Percentiles rank a stretch among this genome's conserved stretches.
Conservation (phyloP, 1,139 yeast genomes). For the Blastobotrys persicus region DNA sequence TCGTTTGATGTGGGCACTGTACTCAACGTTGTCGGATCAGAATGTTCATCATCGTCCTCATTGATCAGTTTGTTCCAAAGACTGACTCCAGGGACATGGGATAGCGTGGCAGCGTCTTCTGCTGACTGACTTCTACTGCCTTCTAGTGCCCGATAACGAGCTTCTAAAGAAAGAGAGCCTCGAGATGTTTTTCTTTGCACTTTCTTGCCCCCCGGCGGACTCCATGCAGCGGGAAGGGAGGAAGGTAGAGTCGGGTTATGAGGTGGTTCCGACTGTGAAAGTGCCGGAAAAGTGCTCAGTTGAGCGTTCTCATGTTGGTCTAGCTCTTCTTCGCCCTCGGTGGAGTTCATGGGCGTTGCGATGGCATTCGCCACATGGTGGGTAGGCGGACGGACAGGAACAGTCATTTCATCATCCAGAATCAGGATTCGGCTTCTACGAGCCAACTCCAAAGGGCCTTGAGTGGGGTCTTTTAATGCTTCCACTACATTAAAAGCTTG, state of each 20-base stretch:
- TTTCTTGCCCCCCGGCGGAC: not conserved
- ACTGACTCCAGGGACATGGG: slow-evolving; percentile 16
- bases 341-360: slow-evolving; percentile 23
- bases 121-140: slow-evolving; percentile 9
- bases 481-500: slow-evolving; percentile 78
- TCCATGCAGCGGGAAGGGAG: not conserved
- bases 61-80: slow-evolving; percentile 18
- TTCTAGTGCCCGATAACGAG: slow-evolving; percentile 8
- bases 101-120: not conserved
- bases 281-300: slow-evolving; percentile 15
- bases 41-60: slow-evolving; percentile 11
- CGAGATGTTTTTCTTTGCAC: not conserved
- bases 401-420: slow-evolving; percentile 60
- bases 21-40: slow-evolving; percentile 9
- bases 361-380: slow-evolving; percentile 22
- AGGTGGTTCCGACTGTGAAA: not conserved
- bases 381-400: slow-evolving; percentile 45
- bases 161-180: slow-evolving; percentile 6
- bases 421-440: slow-evolving; percentile 57
- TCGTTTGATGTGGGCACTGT: slow-evolving; percentile 21
- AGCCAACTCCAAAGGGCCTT: slow-evolving; percentile 68
- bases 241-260: not conserved
- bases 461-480: slow-evolving; percentile 52
- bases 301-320: slow-evolving; percentile 7
- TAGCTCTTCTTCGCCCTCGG: slow-evolving; percentile 5